Conservation (phyloP, 2,329 filamentous ascomycete species). For the Fusarium sp. region DNA sequence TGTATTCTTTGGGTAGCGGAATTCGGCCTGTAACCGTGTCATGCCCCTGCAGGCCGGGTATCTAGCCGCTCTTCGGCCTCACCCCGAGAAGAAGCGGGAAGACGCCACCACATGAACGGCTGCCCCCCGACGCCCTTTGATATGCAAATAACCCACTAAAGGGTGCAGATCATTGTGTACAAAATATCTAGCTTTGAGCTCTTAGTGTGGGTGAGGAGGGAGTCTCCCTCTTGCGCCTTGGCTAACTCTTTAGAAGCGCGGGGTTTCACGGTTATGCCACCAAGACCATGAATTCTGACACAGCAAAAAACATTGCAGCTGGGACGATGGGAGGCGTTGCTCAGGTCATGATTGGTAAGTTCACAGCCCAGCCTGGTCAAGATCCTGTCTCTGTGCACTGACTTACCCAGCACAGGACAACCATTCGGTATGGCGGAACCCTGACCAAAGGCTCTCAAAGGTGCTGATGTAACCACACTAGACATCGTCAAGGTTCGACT, state of each 20-base stretch:
- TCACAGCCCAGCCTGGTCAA: no score
- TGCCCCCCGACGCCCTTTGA: background rate
- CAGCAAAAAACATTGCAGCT: background rate
- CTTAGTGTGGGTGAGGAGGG: background rate
- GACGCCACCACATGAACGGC: background rate
- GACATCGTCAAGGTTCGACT: conserved; percentile 17
- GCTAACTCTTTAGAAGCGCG: no score
- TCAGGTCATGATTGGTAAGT: conserved; percentile 1
- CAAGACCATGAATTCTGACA: background rate
- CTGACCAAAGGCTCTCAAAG: background rate
- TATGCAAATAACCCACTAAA: background rate
- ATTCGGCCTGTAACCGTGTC: background rate
- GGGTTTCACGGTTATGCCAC: no score
- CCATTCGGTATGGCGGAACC: background rate
- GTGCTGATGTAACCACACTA: background rate
- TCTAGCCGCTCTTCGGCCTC: background rate
- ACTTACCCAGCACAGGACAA: background rate
- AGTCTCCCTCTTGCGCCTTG: background rate
- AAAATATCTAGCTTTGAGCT: background rate
- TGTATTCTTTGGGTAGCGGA: background rate
- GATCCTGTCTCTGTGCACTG: background rate
- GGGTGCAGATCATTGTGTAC: background rate
- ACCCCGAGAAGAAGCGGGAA: background rate
- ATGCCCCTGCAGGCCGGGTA: background rate
- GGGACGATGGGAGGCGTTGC: background rate